Evolutionary conservation across 129 eudicot species (phyloP).

Genomic region (Kitagawia praeruptora): DNA sequence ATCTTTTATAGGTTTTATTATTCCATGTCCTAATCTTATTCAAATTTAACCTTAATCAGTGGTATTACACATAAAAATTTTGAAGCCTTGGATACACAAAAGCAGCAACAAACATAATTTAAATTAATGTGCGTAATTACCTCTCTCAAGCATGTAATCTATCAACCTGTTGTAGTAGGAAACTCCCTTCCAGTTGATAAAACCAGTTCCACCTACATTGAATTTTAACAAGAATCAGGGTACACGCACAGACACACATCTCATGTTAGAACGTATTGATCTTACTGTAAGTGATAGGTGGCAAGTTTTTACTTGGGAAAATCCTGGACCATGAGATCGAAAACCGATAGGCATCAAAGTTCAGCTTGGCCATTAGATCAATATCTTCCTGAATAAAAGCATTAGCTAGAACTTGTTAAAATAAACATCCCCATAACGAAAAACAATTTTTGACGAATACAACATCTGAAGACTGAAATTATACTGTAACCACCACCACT

Average conservation of each 20-base stretch:
- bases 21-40: background rate
- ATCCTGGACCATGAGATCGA: conserved; percentile 88
- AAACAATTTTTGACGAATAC: background rate
- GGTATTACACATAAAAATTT: background rate
- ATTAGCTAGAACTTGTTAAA: no score
- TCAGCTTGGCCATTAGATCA: conserved; percentile 60
- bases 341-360: conserved; percentile 84
- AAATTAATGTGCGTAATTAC: conserved; percentile 17
- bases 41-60: background rate
- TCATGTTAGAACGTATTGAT: no score
- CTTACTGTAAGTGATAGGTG: no score
- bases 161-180: conserved; percentile 73
- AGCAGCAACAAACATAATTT: background rate
- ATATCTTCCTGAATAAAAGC: conserved; percentile 53
- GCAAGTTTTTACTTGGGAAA: conserved; percentile 47
- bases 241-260: background rate
- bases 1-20: no score
- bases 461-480: background rate
- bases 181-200: conserved; percentile 70
- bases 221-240: background rate
- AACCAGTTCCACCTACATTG: conserved; percentile 57
- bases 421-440: no score
- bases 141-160: conserved; percentile 63
- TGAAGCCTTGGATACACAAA: background rate
- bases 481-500: background rate